Evolutionary conservation across 208 protist species (phyloP).

Genomic region (Vickermania ingenoplastis): DNA sequence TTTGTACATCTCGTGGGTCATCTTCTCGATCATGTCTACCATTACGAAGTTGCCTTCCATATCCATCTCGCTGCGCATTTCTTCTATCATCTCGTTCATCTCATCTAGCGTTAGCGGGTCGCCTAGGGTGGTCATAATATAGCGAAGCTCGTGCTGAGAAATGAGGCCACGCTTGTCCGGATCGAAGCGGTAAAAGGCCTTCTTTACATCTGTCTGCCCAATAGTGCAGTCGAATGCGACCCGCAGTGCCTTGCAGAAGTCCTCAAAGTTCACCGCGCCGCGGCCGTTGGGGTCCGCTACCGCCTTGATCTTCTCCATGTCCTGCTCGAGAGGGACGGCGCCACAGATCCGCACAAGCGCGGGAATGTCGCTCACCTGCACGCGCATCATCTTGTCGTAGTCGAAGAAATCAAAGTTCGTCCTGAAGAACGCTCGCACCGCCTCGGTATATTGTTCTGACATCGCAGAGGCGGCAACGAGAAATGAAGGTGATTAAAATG

Average conservation of each 20-base stretch:
- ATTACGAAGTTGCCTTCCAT: constrained; percentile 83
- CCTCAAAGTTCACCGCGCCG: constrained; percentile 63
- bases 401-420: constrained; percentile 71
- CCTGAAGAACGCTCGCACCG: constrained; percentile 40
- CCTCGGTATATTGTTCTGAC: constrained; percentile 26
- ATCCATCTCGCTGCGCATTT: constrained; percentile 78
- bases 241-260: constrained; percentile 65
- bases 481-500: neutral
- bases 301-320: constrained; percentile 32
- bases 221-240: constrained; percentile 43
- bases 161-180: constrained; percentile 88
- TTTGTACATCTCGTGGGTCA: constrained; percentile 73
- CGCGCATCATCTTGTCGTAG: constrained; percentile 65
- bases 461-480: constrained; percentile 3
- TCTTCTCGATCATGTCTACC: constrained; percentile 69
- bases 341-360: constrained; percentile 66
- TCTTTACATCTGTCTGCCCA: constrained; percentile 61
- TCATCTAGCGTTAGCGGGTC: constrained; percentile 89
- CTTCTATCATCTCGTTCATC: constrained; percentile 82
- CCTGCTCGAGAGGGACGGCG: constrained; percentile 50
- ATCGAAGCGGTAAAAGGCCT: constrained; percentile 93
- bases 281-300: constrained; percentile 55
- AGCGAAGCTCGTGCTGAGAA: constrained; percentile 87
- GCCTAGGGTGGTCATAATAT: constrained; percentile 91
- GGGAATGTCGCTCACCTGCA: constrained; percentile 39